Percentiles rank a stretch among this genome's conserved stretches.
These are phyloP conservation scores for Mollisia scopiformis DNA, from an alignment of 2,329 filamentous ascomycete species.

Conservation along the genomic window DNA sequence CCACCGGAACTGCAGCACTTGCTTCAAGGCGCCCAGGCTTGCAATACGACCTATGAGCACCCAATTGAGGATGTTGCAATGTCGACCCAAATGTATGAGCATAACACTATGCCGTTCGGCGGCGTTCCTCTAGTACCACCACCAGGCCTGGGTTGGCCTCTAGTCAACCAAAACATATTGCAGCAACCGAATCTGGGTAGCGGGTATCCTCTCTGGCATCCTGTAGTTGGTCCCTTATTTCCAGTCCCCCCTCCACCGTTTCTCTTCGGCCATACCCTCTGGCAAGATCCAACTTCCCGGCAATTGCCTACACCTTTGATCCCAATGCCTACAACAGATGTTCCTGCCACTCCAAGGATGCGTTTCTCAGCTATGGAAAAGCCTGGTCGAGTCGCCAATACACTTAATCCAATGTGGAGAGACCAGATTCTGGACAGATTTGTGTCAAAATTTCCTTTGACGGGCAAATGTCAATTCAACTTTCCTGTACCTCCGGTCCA, in stretches of 20 bases:
- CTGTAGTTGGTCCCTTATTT: not conserved
- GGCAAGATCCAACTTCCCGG: not conserved
- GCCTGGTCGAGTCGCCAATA: constrained; percentile 26
- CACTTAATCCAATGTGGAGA: constrained; percentile 28
- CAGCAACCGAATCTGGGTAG: not conserved
- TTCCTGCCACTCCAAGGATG: not conserved
- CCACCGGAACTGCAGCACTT: not conserved
- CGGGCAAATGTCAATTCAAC: constrained; percentile 24
- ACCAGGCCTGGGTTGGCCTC: not conserved
- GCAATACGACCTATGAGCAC: not conserved
- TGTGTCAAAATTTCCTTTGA: constrained; percentile 35
- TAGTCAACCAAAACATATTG: not conserved
- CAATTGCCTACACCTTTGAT: not conserved
- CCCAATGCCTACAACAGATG: not conserved
- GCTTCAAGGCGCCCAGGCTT: not conserved
- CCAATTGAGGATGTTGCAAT: not conserved
- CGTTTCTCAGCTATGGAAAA: constrained; percentile 16
- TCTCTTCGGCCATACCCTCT: not conserved
- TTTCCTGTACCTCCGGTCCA: constrained; percentile 8
- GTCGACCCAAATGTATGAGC: not conserved
- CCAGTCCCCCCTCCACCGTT: not conserved
- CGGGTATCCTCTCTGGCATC: not conserved
- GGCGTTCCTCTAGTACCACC: not conserved
- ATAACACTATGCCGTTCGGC: not conserved
- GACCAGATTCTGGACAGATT: constrained; percentile 30